Base-by-base conservation (phyloP, 306 rosid species). In the Begonia peltatifolia region DNA sequence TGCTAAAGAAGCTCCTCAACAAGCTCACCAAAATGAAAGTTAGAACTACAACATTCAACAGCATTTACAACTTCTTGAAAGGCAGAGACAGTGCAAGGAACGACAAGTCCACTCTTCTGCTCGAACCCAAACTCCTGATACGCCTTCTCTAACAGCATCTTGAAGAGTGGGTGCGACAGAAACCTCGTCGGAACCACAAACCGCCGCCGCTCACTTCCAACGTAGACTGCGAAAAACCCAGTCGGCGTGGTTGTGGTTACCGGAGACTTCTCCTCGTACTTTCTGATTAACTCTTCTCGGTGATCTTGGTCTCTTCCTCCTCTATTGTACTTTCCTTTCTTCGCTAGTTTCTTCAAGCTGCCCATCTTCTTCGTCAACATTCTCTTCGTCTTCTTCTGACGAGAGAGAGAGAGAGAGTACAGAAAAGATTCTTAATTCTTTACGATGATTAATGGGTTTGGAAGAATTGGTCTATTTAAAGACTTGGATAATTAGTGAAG, bases 141-240 rank as follows among this genome's bases (percentile, higher is more conserved):
- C 3, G 97, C 68, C 64, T 85, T 90, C 59, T 85, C 85, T 42
- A 85, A n/a, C 64, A 85, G 42, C 62, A 85, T 90, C 87, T 80
- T 90, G 79, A 90, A 83, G 14, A 90, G 77, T 1, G 97, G 97
- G 50, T 85, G 97, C 46, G 80, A 64, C 42, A 90, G 95, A 64
- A 64, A 85, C 67, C 79, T 68, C 7, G 86, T 90, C 5, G 82
- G 90, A 35, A 90, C 87, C 59, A 84, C 86, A 59, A 68, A 73
- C 42, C 95, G 71, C 12, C 59, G 80, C 10, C 64, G 68, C 50
- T 90, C 94, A 9, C 86, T 85, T 13, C 97, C 97, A 0, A 90
- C 82, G 53, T 90, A 90, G 38, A 85, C 46, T 3, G 87, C 94
- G 20, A 90, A 66, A 56, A 56, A 90, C 41, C 97, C 97, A 3